Evolutionary conservation across 805 yeast species (phyloP).

Genomic region (Pichia occidentalis): DNA sequence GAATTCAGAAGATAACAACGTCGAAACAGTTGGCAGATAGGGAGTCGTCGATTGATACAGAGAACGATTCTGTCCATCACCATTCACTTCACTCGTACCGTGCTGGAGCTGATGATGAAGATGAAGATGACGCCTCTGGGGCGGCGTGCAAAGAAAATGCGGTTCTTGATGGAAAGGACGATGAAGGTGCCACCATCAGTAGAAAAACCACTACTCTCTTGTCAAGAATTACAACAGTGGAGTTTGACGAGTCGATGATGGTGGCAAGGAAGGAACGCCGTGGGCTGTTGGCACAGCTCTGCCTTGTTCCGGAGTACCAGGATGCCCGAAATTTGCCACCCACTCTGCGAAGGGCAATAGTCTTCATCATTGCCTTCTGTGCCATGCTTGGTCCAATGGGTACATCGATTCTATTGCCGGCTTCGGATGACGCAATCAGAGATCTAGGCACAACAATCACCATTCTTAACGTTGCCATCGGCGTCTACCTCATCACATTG

Average conservation of each 20-base stretch:
- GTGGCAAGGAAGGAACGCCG: constrained; percentile 42
- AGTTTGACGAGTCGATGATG: constrained; percentile 22
- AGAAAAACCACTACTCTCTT: constrained; percentile 10
- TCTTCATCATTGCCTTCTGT: constrained; percentile 62
- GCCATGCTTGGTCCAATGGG: constrained; percentile 87
- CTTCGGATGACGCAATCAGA: constrained; percentile 50
- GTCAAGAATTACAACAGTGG: constrained; percentile 16
- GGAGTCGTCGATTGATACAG: constrained; percentile 3
- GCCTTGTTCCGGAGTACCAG: constrained; percentile 61
- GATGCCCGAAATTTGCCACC: constrained; percentile 63
- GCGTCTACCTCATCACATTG: constrained; percentile 63
- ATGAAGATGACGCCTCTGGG: neutral
- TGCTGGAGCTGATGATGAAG: too few relatives aligned
- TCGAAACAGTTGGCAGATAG: constrained; percentile 3
- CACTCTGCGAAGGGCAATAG: constrained; percentile 44
- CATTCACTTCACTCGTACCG: too few relatives aligned
- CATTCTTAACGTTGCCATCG: constrained; percentile 71
- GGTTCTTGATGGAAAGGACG: neutral
- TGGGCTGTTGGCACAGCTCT: constrained; percentile 48
- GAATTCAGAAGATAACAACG: constrained; percentile 4
- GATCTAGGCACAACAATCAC: constrained; percentile 52
- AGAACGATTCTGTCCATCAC: neutral
- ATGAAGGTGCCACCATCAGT: neutral
- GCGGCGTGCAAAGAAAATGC: neutral
- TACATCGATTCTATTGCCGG: constrained; percentile 76